Evolutionary conservation across 179 eudicot genomes (phyloP), one percentile per base, ranked within the genome.

Genomic region (Sideroxylon spinosum): DNA sequence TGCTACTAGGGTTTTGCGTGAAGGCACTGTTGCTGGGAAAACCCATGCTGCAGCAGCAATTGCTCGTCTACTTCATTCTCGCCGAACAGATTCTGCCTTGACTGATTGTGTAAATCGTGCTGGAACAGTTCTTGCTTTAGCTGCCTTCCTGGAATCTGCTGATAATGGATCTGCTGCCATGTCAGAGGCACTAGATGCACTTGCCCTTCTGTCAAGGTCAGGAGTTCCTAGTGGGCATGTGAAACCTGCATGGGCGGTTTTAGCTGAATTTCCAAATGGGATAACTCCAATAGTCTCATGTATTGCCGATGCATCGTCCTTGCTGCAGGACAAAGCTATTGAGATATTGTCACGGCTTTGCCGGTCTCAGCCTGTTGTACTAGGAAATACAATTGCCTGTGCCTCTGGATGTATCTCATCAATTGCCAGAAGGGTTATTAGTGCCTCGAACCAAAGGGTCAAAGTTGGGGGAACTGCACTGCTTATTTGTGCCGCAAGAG

Each of bases 21-120:
- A 94, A 78, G 95, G 99, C 29, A 87, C 88, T 75, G 86, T 80
- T 80, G 76, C 81, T 71, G 97, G 97, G 76, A 94, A 87, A 87
- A 91, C 89, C 56, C 97, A 89, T 85, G 99, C 93, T 10, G 97
- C 99, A 82, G 98, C 98, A 73, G 97, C 98, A 72, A 84, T 94
- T 80, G 90, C 97, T 50, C 97, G 97, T 70, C 87, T 94, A 76
- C 89, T 97, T 76, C 88, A 71, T 75, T 89, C 84, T 67, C 94
- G 91, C 78, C 64, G 68, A 68, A 86, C 88, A 63, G 93, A 91
- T 83, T 84, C 90, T 80, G 82, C 85, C 59, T 53, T 97, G 78
- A 88, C 85, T 63, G 98, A 89, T 26, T 89, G 88, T 76, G 91
- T 97, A 55, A 91, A 91, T 81, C 93, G 88, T 74, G 88, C 88